Base-by-base conservation (phyloP, 2,329 filamentous ascomycete genomes). In the Beauveria medogensis region DNA sequence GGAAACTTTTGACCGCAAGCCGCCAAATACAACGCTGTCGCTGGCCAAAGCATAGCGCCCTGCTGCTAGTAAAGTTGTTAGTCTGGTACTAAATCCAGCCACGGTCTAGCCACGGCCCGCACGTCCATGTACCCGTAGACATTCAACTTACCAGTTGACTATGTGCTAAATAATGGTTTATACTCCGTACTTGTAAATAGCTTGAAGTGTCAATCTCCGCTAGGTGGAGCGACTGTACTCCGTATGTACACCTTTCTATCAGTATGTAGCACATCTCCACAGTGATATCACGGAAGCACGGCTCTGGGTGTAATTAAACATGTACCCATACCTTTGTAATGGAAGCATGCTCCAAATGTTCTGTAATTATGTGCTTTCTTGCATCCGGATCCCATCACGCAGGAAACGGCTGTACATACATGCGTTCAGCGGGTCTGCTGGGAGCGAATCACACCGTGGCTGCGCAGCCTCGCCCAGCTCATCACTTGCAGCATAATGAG, bases 261-360 rank as follows among this genome's bases (percentile, higher is more conserved):
- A 34, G 9, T 30, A 40, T 5, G 9, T 30, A 40, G 22, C 20
- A 30, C 28, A 50, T 37, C 46, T 58, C 46, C 46, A 22, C 44
- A 37, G 40, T 52, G 46, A 52, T 43, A 50, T 59, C 56, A 43
- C 55, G 28, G 55, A 22, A 30, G 40, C n/a, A 48, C 20, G 28
- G 41, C 30, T 46, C 40, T 41, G n/a, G 24, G 47, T 34, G 56
- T 40, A 59, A 59, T 59, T 53, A 59, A 59, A 59, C 56, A 43
- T 22, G 48, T 52, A 26, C 18, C 56, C 40, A 59, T 53, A 46
- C 53, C 46, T 58, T 51, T 51, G 46, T 24, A 46, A 24, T 58
- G 30, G 55, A 58, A 37, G 56, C 47, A 24, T 51, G 47, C n/a
- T 22, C 22, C 46, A 58, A 48, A 8, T 46, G 47, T 37, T 59